A percentile compares a stretch with the other conserved stretches of the same genome.
Conservation (phyloP, 1,139 yeast genomes). For the Nakaseomyces nivariensis region DNA sequence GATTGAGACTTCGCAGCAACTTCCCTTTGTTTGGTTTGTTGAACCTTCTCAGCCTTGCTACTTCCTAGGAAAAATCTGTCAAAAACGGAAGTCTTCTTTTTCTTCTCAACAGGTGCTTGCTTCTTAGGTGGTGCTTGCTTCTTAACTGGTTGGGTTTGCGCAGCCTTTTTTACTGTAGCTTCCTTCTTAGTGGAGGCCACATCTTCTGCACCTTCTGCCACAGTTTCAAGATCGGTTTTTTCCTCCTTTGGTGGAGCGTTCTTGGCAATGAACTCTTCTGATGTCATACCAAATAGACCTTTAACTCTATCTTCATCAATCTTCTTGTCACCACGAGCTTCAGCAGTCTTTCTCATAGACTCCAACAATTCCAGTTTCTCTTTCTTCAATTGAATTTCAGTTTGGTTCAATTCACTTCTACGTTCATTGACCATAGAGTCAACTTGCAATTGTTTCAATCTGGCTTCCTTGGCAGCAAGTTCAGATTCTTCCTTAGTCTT, state of each 20-base stretch:
- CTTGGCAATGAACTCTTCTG: conserved; percentile 15
- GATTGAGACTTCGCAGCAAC: background rate
- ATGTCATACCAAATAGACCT: conserved; percentile 23
- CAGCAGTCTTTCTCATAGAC: conserved; percentile 9
- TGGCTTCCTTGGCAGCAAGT: conserved; percentile 24
- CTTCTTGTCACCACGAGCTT: conserved; percentile 18
- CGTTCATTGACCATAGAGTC: conserved; percentile 27
- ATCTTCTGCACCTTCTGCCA: background rate
- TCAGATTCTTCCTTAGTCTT: conserved; percentile 25
- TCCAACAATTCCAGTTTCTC: conserved; percentile 10
- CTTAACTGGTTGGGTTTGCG: conserved; percentile 2
- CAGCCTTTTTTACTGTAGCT: background rate
- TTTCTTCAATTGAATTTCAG: conserved; percentile 12
- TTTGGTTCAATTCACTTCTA: conserved; percentile 22
- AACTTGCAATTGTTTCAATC: conserved; percentile 25
- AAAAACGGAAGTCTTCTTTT: conserved; percentile 4
- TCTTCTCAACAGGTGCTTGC: background rate
- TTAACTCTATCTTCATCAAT: conserved; percentile 26
- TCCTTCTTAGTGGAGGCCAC: background rate
- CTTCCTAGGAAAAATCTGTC: conserved; percentile 5
- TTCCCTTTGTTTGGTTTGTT: background rate
- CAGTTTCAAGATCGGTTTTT: background rate
- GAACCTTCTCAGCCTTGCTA: background rate
- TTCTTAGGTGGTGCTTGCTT: background rate
- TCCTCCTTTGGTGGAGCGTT: conserved; percentile 2